phyloP scores from a whole-genome alignment of 2,329 filamentous ascomycete species.

The Colletotrichum lentis region DNA sequence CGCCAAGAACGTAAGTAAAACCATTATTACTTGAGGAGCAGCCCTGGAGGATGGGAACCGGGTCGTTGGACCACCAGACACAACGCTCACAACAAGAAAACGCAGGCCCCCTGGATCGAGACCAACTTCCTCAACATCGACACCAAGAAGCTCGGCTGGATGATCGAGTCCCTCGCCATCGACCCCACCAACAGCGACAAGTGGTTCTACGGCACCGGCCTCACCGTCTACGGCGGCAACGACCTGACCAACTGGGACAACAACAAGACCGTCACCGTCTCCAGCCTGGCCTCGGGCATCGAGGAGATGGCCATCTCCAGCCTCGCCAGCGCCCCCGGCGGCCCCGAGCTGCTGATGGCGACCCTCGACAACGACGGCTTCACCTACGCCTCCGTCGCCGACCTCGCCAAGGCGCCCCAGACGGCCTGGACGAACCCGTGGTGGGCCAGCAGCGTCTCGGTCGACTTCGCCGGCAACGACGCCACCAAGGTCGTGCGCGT shows the following conservation, averaged over 20 bases:
- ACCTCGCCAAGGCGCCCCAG: conserved; percentile 53
- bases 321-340: conserved; percentile 58
- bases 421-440: conserved; percentile 57
- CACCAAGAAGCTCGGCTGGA: conserved; percentile 65
- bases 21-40: neutral
- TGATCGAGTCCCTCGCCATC: conserved; percentile 67
- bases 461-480: conserved; percentile 60
- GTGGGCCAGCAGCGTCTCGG: conserved; percentile 55
- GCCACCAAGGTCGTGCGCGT: conserved; percentile 58
- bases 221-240: conserved; percentile 62
- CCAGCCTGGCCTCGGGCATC: conserved; percentile 62
- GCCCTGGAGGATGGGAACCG: no score
- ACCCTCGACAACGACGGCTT: conserved; percentile 63
- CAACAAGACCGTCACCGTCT: conserved; percentile 56
- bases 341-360: conserved; percentile 60
- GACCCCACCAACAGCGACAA: conserved; percentile 67
- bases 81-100: neutral
- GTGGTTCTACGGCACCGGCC: conserved; percentile 68
- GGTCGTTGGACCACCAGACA: no score
- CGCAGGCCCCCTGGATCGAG: conserved; percentile 60
- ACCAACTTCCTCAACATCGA: conserved; percentile 57
- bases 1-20: conserved; percentile 43
- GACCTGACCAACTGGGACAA: conserved; percentile 65
- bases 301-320: conserved; percentile 62
- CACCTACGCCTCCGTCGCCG: conserved; percentile 51